These are phyloP conservation scores for Eragrostis tef DNA, from an alignment of 202 grass and related monocot genomes.

Conservation along the genomic window DNA sequence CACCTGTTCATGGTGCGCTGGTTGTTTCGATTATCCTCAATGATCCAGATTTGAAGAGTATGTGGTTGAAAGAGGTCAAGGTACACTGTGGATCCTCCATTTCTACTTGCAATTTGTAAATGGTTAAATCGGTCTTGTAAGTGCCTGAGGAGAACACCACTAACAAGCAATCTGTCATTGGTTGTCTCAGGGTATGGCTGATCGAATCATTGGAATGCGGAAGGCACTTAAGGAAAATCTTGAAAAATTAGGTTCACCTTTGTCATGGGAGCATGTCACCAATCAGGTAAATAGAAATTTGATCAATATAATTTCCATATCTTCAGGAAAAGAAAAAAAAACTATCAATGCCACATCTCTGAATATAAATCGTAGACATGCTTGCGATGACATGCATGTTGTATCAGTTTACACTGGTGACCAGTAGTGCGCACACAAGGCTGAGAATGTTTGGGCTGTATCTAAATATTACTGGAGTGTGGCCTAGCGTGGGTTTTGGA, in stretches of 20 bases:
- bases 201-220: constrained; percentile 94
- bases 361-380: neutral
- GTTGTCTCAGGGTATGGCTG: constrained; percentile 81
- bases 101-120: constrained; percentile 5
- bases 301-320: constrained; percentile 4
- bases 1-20: constrained; percentile 85
- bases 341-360: neutral
- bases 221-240: constrained; percentile 81
- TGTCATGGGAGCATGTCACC: constrained; percentile 93
- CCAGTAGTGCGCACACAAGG: neutral
- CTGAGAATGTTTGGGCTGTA: neutral
- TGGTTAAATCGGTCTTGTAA: neutral
- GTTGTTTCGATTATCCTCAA: constrained; percentile 90
- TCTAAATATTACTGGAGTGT: constrained; percentile 29
- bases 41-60: constrained; percentile 83
- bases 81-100: constrained; percentile 50
- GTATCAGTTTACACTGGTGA: neutral
- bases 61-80: constrained; percentile 97
- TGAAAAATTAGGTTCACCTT: constrained; percentile 73
- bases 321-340: neutral
- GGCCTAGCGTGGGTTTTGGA: neutral
- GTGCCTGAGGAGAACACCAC: neutral
- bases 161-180: constrained; percentile 14
- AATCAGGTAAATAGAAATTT: constrained; percentile 73
- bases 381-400: neutral